Conservation (phyloP, 306 rosid genomes). For the Cucurbita moschata region DNA sequence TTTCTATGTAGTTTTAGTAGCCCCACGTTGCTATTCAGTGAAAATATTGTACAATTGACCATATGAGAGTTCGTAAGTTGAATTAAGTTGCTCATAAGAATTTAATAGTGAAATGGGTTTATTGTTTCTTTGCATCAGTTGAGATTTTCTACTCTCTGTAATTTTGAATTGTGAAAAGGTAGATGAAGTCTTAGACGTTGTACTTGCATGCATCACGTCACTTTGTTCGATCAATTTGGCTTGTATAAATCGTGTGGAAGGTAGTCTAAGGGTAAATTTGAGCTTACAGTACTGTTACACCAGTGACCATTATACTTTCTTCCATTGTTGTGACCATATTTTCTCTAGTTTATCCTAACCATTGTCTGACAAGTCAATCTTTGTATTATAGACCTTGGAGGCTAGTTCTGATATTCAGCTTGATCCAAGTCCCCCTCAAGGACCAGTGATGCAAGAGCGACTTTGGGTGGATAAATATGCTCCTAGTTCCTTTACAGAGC, state of each 20-base stretch:
- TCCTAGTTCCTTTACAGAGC: slow-evolving; percentile 78
- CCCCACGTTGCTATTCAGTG: background rate
- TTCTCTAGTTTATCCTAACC: background rate
- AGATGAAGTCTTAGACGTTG: background rate
- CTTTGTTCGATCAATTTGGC: background rate
- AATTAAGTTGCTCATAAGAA: background rate
- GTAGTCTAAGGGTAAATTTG: background rate
- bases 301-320: background rate
- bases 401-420: slow-evolving; percentile 44
- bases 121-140: background rate
- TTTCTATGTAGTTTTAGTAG: background rate
- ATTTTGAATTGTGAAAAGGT: background rate
- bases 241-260: background rate
- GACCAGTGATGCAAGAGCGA: slow-evolving; percentile 32
- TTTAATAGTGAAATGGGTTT: background rate
- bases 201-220: background rate
- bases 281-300: background rate
- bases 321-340: background rate
- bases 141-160: background rate
- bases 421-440: slow-evolving; percentile 37
- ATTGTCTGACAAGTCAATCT: slow-evolving; percentile 2
- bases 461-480: slow-evolving; percentile 99
- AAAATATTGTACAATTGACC: background rate
- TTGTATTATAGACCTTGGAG: slow-evolving; percentile 40
- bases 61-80: background rate